Evolutionary conservation across 2,329 filamentous ascomycete genomes (phyloP).

Genomic region (Cladosporium sp.): DNA sequence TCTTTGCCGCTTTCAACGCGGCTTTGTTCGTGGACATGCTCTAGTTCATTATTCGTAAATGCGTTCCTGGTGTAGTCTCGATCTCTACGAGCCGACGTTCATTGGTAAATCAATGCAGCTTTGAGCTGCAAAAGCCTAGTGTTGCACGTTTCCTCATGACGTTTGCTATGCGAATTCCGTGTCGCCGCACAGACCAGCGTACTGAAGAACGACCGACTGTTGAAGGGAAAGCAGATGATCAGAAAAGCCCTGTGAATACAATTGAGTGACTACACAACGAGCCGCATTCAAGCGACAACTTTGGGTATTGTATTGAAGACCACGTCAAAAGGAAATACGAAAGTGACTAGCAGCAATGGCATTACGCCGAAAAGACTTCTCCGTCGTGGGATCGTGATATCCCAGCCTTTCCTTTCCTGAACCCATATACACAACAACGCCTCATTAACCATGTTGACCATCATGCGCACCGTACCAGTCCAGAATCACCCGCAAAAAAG

Average conservation of each 20-base stretch:
- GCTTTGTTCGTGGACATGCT: conserved; percentile 54
- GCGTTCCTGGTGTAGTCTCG: neutral
- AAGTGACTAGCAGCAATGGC: no score
- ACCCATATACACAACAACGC: conserved; percentile 1
- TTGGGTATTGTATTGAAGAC: no score
- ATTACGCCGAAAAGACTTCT: no score
- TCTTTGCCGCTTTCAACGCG: conserved; percentile 72
- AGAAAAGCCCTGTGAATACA: no score
- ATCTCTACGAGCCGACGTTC: neutral
- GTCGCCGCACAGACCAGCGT: no score
- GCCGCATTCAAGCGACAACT: no score
- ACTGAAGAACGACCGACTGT: no score
- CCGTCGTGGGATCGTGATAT: no score
- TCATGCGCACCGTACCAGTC: neutral
- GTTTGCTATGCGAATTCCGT: neutral
- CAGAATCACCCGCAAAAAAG: neutral
- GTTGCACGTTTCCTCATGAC: neutral
- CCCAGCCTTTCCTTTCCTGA: no score
- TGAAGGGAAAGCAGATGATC: no score
- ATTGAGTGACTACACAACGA: no score
- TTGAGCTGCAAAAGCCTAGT: neutral
- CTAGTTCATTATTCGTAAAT: conserved; percentile 2
- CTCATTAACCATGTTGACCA: conserved; percentile 1
- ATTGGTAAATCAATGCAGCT: neutral
- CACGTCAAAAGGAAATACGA: no score